Percentiles rank a stretch among this genome's conserved stretches.
Evolutionary conservation across 148 eudicot species (phyloP).

Genomic region (Rhododendron henanense): DNA sequence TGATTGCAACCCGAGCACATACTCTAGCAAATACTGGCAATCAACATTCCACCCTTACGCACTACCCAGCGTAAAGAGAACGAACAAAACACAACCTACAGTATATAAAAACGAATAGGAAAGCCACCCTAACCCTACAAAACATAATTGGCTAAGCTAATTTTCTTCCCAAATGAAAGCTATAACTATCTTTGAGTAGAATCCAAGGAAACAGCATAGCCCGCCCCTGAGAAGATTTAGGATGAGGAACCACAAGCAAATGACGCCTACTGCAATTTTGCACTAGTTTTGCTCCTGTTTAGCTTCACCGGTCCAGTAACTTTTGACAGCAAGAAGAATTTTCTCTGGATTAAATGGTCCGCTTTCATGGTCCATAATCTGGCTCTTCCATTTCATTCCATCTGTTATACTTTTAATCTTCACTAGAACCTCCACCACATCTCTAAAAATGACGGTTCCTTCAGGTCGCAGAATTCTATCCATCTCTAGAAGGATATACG

Average conservation of each 20-base stretch:
- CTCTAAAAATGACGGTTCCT: conserved; percentile 76
- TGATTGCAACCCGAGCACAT: neutral
- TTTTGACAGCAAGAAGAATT: conserved; percentile 64
- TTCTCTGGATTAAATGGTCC: conserved; percentile 79
- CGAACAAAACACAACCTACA: neutral
- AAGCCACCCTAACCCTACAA: neutral
- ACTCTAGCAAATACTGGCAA: neutral
- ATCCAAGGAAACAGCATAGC: neutral
- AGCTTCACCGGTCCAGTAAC: conserved; percentile 70
- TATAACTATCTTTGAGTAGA: neutral
- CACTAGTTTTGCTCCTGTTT: conserved; percentile 19
- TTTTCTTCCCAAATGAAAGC: neutral
- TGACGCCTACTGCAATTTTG: neutral
- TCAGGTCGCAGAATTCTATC: conserved; percentile 83
- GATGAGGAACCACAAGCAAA: neutral
- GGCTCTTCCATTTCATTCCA: conserved; percentile 71
- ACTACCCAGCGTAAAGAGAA: neutral
- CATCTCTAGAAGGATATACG: conserved; percentile 71
- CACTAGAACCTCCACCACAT: conserved; percentile 57
- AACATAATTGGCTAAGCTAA: neutral
- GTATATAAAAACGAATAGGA: neutral
- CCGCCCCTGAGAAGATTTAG: neutral
- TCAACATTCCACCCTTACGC: neutral
- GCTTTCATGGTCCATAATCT: conserved; percentile 69
- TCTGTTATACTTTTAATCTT: conserved; percentile 51